These are phyloP conservation scores for Colletotrichum sp. DNA, from an alignment of 2,329 filamentous ascomycete species.

Conservation along the genomic window DNA sequence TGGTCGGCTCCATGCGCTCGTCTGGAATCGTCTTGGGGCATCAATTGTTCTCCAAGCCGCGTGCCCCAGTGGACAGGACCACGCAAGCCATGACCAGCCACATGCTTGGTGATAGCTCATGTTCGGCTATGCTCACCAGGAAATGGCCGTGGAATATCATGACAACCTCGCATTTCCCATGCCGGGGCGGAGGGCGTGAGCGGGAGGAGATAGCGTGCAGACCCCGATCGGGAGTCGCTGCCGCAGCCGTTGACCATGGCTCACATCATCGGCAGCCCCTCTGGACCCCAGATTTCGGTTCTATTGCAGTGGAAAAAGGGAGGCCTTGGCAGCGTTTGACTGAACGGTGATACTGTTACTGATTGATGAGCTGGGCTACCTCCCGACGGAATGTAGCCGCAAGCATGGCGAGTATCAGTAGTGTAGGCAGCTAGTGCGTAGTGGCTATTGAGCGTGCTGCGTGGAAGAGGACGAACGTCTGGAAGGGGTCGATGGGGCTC, in stretches of 20 bases:
- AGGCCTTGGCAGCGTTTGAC: conserved; percentile 15
- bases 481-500: background rate
- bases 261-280: background rate
- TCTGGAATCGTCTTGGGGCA: background rate
- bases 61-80: background rate
- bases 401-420: background rate
- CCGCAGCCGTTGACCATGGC: conserved; percentile 3
- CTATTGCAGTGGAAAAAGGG: background rate
- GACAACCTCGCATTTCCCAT: background rate
- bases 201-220: background rate
- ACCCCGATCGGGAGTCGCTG: conserved; percentile 6
- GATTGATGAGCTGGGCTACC: conserved; percentile 13
- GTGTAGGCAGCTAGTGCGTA: background rate
- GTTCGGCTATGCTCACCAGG: background rate
- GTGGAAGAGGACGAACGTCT: background rate
- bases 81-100: background rate
- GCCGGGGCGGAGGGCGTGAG: background rate
- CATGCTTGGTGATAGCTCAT: background rate
- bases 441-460: background rate
- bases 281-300: background rate
- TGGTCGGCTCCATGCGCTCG: background rate
- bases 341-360: conserved; percentile 5
- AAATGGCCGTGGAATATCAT: background rate
- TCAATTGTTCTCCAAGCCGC: background rate
- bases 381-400: background rate